These are phyloP conservation scores for Aureobasidium subglaciale DNA, from an alignment of 2,329 filamentous ascomycete genomes.

Conservation along the genomic window DNA sequence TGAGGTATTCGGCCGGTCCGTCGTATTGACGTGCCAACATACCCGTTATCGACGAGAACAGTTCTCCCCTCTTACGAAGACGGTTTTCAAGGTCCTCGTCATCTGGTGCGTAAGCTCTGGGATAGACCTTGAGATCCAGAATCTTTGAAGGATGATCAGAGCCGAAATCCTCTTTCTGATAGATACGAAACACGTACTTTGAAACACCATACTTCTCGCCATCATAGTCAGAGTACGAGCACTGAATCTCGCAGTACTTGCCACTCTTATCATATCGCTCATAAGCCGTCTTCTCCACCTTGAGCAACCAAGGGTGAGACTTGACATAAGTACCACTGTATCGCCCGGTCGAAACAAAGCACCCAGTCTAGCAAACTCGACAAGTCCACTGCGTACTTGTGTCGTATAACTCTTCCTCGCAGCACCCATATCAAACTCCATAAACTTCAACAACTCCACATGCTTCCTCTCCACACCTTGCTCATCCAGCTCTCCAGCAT, in stretches of 20 bases:
- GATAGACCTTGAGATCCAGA: neutral
- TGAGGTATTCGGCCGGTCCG: neutral
- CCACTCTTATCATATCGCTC: neutral
- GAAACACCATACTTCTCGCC: neutral
- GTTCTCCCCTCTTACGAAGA: neutral
- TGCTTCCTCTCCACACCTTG: too few relatives aligned
- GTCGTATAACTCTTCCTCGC: neutral
- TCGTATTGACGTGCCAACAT: neutral
- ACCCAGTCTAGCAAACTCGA: neutral
- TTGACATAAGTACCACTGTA: neutral
- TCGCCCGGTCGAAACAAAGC: neutral
- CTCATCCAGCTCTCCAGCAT: neutral
- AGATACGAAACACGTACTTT: neutral
- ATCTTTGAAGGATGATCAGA: conserved; percentile 1
- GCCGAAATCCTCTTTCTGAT: neutral
- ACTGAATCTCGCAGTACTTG: neutral
- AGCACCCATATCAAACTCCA: neutral
- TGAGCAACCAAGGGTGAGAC: neutral
- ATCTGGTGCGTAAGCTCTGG: neutral
- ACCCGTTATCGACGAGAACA: neutral
- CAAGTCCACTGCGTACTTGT: neutral
- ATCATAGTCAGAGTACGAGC: neutral
- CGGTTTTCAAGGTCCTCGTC: neutral
- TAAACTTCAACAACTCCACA: neutral
- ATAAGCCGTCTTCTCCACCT: neutral